Conservation (phyloP, 2,329 filamentous ascomycete genomes). For the Hawksworthiomyces lignivorus region DNA sequence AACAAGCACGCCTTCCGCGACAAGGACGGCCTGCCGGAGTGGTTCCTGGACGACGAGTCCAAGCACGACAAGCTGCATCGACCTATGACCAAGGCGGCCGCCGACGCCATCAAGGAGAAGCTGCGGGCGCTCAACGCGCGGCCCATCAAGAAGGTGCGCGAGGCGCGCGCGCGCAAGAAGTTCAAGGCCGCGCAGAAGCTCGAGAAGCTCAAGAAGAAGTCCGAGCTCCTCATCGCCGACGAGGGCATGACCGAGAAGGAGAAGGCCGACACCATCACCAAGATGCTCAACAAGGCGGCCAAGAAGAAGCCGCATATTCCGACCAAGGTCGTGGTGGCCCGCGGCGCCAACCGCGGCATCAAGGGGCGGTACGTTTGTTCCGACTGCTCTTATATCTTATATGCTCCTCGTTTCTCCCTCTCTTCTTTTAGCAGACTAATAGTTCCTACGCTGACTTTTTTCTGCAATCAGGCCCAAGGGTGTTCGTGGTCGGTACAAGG, state of each 20-base stretch:
- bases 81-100: constrained; percentile 86
- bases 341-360: constrained; percentile 75
- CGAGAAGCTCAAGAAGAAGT: constrained; percentile 96
- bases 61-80: constrained; percentile 77
- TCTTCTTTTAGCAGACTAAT: background rate
- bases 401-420: background rate
- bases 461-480: constrained; percentile 74
- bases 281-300: constrained; percentile 70
- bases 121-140: constrained; percentile 84
- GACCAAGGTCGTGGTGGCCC: constrained; percentile 83
- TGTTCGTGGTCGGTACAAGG: constrained; percentile 94
- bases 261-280: constrained; percentile 78
- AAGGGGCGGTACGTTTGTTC: constrained; percentile 42
- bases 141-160: constrained; percentile 97
- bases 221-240: constrained; percentile 78
- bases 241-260: constrained; percentile 94
- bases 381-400: background rate
- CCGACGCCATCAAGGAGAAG: constrained; percentile 91
- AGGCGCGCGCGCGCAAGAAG: constrained; percentile 95
- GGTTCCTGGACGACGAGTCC: constrained; percentile 92
- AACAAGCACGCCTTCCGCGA: constrained; percentile 91
- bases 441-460: background rate
- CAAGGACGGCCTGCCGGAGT: constrained; percentile 84
- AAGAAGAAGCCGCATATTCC: constrained; percentile 81
- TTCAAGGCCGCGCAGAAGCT: constrained; percentile 84